These are phyloP conservation scores for Tricholoma sp. DNA, from an alignment of 768 basidiomycete genomes.

Conservation along the genomic window DNA sequence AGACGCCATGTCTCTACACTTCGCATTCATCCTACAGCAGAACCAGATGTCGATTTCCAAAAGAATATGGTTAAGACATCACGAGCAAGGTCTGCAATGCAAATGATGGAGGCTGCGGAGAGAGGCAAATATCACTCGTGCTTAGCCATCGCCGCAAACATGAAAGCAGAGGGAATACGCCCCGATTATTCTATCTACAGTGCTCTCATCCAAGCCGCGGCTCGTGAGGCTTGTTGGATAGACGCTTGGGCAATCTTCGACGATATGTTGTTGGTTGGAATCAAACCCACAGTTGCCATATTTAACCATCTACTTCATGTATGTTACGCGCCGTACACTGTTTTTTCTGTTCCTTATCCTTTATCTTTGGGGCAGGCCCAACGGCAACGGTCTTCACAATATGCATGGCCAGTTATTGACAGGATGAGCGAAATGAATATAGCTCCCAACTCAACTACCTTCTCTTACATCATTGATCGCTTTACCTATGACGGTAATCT, in stretches of 20 bases:
- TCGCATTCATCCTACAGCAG: slow-evolving; percentile 4
- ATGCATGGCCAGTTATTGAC: slow-evolving; percentile 46
- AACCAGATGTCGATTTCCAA: slow-evolving; percentile 13
- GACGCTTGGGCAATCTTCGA: slow-evolving; percentile 65
- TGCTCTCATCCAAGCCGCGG: slow-evolving; percentile 46
- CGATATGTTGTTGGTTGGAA: slow-evolving; percentile 53
- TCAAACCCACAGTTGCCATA: slow-evolving; percentile 44
- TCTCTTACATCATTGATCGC: slow-evolving; percentile 46
- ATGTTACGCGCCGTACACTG: slow-evolving; percentile 14
- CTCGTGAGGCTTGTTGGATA: slow-evolving; percentile 33
- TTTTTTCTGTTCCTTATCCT: slow-evolving; percentile 2
- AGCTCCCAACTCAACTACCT: slow-evolving; percentile 47
- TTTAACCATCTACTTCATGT: slow-evolving; percentile 63
- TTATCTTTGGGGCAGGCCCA: slow-evolving; percentile 38
- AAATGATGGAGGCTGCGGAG: slow-evolving; percentile 33
- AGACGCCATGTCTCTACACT: too few relatives aligned
- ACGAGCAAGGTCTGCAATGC: slow-evolving; percentile 27
- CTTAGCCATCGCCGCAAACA: slow-evolving; percentile 42
- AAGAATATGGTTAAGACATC: slow-evolving; percentile 11
- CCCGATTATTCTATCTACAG: slow-evolving; percentile 58
- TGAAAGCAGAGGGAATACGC: slow-evolving; percentile 50
- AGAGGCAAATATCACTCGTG: slow-evolving; percentile 31
- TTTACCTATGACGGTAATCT: slow-evolving; percentile 44
- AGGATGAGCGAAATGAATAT: slow-evolving; percentile 49
- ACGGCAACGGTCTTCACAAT: slow-evolving; percentile 30